Evolutionary conservation across 108 stramenopile genomes (phyloP).

Genomic region (Seminavis robusta): DNA sequence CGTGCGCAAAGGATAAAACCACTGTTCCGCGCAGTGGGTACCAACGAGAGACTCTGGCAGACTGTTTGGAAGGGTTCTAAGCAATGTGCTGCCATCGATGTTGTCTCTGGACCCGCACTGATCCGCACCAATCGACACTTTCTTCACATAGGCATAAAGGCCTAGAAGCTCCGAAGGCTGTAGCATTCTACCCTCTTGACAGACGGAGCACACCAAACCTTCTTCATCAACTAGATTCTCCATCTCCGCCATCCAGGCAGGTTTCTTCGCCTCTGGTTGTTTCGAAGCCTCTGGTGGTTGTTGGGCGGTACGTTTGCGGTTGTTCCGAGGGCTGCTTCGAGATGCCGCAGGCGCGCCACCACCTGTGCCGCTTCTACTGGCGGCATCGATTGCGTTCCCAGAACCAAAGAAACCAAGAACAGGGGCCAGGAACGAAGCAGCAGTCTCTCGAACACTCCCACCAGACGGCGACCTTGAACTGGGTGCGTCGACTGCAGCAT

Average conservation of each 20-base stretch:
- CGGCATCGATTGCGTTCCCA: no score
- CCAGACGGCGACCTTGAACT: no score
- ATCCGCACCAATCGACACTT: slow-evolving; percentile 51
- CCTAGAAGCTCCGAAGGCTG: slow-evolving; percentile 81
- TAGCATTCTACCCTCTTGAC: slow-evolving; percentile 76
- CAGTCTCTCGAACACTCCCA: slow-evolving; percentile 31
- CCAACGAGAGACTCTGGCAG: slow-evolving; percentile 39
- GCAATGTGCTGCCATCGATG: slow-evolving; percentile 67
- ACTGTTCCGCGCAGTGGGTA: slow-evolving; percentile 13
- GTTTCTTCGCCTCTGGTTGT: slow-evolving; percentile 16
- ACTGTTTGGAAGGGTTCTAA: slow-evolving; percentile 46
- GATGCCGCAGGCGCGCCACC: no score
- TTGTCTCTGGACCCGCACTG: slow-evolving; percentile 42
- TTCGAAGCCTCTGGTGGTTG: no score
- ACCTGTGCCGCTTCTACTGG: no score
- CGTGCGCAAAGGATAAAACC: slow-evolving; percentile 43
- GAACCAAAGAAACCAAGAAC: slow-evolving; percentile 42
- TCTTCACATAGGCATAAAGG: slow-evolving; percentile 82
- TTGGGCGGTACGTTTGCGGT: no score
- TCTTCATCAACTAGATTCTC: slow-evolving; percentile 82
- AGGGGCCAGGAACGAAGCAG: slow-evolving; percentile 45
- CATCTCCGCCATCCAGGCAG: slow-evolving; percentile 84
- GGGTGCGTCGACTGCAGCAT: slow-evolving; percentile 13
- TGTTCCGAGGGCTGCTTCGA: no score
- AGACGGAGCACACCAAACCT: slow-evolving; percentile 73